These are phyloP conservation scores for Platanthera guangdongensis DNA, from an alignment of 106 monocot species.

Conservation along the genomic window DNA sequence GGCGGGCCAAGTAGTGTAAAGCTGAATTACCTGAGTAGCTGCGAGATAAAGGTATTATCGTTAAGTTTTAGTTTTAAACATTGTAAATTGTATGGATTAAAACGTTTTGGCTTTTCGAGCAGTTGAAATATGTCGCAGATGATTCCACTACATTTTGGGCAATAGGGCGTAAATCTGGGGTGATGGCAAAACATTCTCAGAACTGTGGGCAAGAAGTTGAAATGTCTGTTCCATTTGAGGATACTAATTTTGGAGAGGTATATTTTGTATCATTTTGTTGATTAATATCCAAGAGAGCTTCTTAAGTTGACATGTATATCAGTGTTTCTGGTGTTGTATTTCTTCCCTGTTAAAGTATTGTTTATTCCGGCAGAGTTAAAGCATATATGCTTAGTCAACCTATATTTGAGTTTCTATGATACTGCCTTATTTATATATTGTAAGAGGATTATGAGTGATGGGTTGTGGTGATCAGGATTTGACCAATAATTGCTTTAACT, in stretches of 20 bases:
- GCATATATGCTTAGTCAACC: too few relatives aligned
- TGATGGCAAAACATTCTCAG: constrained; percentile 66
- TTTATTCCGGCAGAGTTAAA: too few relatives aligned
- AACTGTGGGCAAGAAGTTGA: constrained; percentile 66
- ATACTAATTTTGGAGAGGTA: constrained; percentile 66
- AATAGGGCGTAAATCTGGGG: constrained; percentile 53
- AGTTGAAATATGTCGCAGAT: constrained; percentile 90
- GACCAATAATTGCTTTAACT: too few relatives aligned
- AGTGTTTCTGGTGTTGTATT: too few relatives aligned
- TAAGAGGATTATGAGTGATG: too few relatives aligned
- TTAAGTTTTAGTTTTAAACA: neutral
- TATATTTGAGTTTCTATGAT: too few relatives aligned
- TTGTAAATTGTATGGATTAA: neutral
- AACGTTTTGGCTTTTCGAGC: constrained; percentile 13
- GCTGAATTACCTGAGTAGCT: constrained; percentile 67
- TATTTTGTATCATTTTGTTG: neutral
- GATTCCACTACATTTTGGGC: constrained; percentile 97
- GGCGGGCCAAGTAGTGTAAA: constrained; percentile 51
- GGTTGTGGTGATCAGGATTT: too few relatives aligned
- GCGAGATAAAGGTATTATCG: constrained; percentile 87
- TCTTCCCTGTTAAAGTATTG: too few relatives aligned
- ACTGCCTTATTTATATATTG: too few relatives aligned
- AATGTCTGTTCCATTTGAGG: constrained; percentile 91
- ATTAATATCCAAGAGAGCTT: neutral
- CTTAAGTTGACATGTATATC: neutral